Evolutionary conservation across 176 grass and related monocot genomes (phyloP), one percentile per base, ranked within the genome.

Genomic region (Oryza rufipogon): DNA sequence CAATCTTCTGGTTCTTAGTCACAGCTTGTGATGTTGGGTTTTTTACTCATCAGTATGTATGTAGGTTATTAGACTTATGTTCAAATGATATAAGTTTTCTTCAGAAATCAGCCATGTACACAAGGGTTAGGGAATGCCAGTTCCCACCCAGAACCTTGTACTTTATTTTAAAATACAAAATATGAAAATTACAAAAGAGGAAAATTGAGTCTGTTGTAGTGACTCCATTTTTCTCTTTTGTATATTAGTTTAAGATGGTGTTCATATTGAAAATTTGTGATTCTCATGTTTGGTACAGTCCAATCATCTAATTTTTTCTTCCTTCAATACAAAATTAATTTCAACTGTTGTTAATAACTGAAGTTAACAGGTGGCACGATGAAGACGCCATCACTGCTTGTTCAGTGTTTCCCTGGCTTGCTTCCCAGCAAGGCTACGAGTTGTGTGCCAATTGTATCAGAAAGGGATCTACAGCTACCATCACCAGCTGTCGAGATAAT

Each of bases 401-500:
- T 90, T 56, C 91, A 86, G 70, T 98, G 96, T 82, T 94, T 98
- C 68, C 92, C 95, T 71, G 92, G 73, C 82, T 88, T 95, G 76
- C 39, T 90, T 82, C 91, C 92, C 7, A 84, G 80, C 81, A 90
- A 97, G 86, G 20, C 87, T 22, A 66, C 61, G 64, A 86, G 87
- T 36, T 84, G 83, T 80, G 91, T 90, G 80, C 92, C 96, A 7
- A 87, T 98, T 83, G 72, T 95, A 78, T 54, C 93, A 6, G 96
- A 98, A 70, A 96, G 72, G 76, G 93, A 98, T 94, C 78, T 90
- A 20, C 91, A 84, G 64, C 80, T 95, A 74, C 86, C 93, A 71
- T 98, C 96, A n/a, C 96, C 91, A 46, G 93, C 93, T 70, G 93
- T 98, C 80, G 96, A 98, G 82, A 91, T 98, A 75, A 80, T 98